Evolutionary conservation across 352 stramenopile genomes (phyloP).

Genomic region (Phytophthora ohioensis): DNA sequence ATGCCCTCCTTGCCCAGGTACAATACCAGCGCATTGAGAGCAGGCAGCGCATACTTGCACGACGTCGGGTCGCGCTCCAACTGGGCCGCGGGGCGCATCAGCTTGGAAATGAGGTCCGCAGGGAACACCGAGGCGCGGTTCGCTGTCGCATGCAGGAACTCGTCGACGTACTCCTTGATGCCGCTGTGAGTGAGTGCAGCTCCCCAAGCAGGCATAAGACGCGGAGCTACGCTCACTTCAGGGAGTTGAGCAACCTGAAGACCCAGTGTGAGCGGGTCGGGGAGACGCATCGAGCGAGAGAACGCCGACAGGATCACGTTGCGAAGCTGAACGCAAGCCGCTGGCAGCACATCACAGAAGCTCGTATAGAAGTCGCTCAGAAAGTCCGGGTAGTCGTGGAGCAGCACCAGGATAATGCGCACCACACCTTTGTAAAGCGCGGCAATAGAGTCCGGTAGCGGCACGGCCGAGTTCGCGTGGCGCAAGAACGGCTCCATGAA

Average conservation of each 20-base stretch:
- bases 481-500: constrained; percentile 98
- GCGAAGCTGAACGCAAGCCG: constrained; percentile 97
- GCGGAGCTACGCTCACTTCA: constrained; percentile 95
- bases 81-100: constrained; percentile 67
- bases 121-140: constrained; percentile 92
- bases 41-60: constrained; percentile 93
- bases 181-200: constrained; percentile 91
- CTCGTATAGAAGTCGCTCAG: constrained; percentile 98
- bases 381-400: constrained; percentile 99
- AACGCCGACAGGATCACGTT: constrained; percentile 99
- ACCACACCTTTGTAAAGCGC: constrained; percentile 98
- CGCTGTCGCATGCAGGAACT: constrained; percentile 92
- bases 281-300: constrained; percentile 96
- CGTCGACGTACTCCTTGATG: constrained; percentile 96
- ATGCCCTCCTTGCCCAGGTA: constrained; percentile 90
- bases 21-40: constrained; percentile 92
- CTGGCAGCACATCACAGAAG: constrained; percentile 98
- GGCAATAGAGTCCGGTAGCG: constrained; percentile 92
- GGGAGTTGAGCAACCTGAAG: constrained; percentile 98
- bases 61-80: constrained; percentile 72
- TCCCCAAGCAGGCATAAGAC: constrained; percentile 95
- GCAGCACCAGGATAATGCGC: constrained; percentile 97
- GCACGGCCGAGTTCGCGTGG: constrained; percentile 77
- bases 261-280: constrained; percentile 98
- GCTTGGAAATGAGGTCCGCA: constrained; percentile 76